Conservation (phyloP, 805 yeast species). For the Candida broadrunensis region DNA sequence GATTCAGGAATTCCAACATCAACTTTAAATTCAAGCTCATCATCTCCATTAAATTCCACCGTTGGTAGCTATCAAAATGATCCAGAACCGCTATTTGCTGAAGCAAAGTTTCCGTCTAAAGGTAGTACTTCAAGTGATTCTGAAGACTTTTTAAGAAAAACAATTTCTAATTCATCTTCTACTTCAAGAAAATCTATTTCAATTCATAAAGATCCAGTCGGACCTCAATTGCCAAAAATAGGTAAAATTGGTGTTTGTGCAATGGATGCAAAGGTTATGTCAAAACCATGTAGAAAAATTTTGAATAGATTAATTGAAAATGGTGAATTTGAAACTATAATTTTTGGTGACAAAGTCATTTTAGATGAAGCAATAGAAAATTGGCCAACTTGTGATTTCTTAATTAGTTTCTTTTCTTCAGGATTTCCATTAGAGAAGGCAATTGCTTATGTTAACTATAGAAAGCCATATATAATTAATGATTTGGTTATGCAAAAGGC, state of each 20-base stretch:
- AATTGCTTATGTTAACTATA: conserved; percentile 78
- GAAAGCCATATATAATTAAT: conserved; percentile 87
- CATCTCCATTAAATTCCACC: conserved; percentile 3
- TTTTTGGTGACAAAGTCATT: conserved; percentile 96
- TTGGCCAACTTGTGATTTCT: conserved; percentile 98
- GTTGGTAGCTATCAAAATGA: not conserved
- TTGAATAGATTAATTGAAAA: conserved; percentile 82
- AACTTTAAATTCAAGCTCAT: conserved; percentile 10
- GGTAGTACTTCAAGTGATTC: conserved; percentile 7
- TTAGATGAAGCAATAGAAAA: conserved; percentile 90
- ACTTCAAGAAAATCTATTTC: conserved; percentile 28
- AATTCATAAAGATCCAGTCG: conserved; percentile 35
- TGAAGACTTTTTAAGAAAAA: conserved; percentile 14
- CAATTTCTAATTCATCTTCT: conserved; percentile 34
- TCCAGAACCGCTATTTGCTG: too few relatives aligned
- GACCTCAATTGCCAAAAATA: conserved; percentile 60
- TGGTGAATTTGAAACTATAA: conserved; percentile 95
- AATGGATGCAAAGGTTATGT: conserved; percentile 94
- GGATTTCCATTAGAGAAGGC: conserved; percentile 98
- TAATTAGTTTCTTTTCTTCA: conserved; percentile 88
- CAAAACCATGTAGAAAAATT: conserved; percentile 93
- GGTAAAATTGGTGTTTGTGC: conserved; percentile 99
- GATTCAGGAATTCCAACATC: conserved; percentile 15
- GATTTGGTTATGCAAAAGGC: conserved; percentile 89
- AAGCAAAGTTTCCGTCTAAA: conserved; percentile 1